phyloP scores from a whole-genome alignment of 306 rosid genomes.

The Senna siamea region DNA sequence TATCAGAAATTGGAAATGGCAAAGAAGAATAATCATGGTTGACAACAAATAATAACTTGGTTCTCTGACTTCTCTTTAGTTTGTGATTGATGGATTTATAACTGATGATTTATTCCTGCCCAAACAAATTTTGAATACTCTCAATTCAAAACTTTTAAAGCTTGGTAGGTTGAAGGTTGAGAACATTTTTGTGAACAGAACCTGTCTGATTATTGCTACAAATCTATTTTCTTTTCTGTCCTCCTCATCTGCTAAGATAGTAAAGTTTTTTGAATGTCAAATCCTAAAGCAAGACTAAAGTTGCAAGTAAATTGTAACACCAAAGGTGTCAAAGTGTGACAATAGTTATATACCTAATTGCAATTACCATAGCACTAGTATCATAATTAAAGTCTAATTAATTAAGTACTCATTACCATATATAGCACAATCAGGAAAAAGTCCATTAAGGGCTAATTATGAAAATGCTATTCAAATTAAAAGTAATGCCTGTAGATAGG shows the following conservation, averaged over 20 bases:
- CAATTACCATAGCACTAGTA: too few relatives aligned
- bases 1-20: not conserved
- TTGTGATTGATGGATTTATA: not conserved
- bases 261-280: not conserved
- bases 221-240: too few relatives aligned
- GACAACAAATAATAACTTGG: not conserved
- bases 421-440: conserved; percentile 16
- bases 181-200: not conserved
- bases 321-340: not conserved
- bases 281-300: not conserved
- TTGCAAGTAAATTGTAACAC: not conserved
- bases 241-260: not conserved
- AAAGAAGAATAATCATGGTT: not conserved
- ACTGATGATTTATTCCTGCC: not conserved
- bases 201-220: not conserved
- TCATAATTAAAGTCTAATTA: too few relatives aligned
- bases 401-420: conserved; percentile 15
- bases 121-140: too few relatives aligned
- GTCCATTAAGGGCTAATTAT: conserved; percentile 26
- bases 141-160: not conserved
- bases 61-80: not conserved
- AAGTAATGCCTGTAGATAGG: conserved; percentile 36
- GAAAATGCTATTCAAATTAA: not conserved
- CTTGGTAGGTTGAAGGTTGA: not conserved
- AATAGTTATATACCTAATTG: too few relatives aligned